phyloP scores from a whole-genome alignment of 306 rosid genomes.

The Medicago truncatula region DNA sequence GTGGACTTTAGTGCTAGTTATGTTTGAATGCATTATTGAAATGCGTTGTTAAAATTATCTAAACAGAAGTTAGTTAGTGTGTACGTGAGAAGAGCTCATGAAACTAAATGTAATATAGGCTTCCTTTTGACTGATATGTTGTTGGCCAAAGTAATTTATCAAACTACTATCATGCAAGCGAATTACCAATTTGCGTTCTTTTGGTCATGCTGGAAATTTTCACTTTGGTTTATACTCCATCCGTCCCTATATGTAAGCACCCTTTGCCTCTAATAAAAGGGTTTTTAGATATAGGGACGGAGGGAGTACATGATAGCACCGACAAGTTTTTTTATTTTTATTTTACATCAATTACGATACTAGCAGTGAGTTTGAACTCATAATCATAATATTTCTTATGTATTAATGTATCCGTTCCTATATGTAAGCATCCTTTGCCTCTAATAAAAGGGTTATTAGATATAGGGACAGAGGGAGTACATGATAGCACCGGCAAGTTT shows the following conservation, averaged over 20 bases:
- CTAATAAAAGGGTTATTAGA: too few species aligned
- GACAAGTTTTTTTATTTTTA: background rate
- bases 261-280: too few species aligned
- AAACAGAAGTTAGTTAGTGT: background rate
- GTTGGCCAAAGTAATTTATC: background rate
- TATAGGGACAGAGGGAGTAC: too few species aligned
- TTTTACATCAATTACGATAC: background rate
- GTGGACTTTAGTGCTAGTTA: constrained; percentile 30
- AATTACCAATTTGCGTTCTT: background rate
- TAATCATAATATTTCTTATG: too few species aligned
- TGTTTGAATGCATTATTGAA: constrained; percentile 16
- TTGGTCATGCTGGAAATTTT: background rate
- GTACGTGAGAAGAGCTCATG: constrained; percentile 1
- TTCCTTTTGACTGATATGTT: background rate
- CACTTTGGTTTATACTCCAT: background rate
- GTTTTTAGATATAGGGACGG: too few species aligned
- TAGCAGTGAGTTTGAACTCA: background rate
- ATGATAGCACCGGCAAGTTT: too few species aligned
- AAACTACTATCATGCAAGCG: background rate
- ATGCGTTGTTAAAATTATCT: constrained; percentile 10
- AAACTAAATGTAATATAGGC: background rate
- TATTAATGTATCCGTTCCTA: too few species aligned
- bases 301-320: background rate
- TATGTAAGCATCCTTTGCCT: too few species aligned
- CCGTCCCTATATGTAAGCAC: too few species aligned